Evolutionary conservation across 2,329 filamentous ascomycete species (phyloP).

Genomic region (Alternaria alternata): DNA sequence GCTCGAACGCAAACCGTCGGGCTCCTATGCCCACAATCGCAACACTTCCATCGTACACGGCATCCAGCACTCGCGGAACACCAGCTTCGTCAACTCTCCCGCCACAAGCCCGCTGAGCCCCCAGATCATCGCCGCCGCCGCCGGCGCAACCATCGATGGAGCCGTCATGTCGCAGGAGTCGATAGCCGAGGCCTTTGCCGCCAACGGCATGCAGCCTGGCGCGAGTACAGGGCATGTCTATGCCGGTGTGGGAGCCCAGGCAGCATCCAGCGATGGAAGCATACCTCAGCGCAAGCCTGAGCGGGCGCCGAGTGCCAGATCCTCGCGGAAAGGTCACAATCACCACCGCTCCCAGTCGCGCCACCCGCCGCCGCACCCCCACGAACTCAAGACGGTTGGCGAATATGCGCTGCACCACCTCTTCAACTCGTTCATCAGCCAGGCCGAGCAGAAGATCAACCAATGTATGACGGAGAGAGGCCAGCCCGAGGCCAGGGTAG

Average conservation of each 20-base stretch:
- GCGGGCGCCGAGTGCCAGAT: slow-evolving; percentile 63
- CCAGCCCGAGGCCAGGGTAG: slow-evolving; percentile 83
- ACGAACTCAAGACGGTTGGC: slow-evolving; percentile 89
- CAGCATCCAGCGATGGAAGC: slow-evolving; percentile 25
- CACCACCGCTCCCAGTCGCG: slow-evolving; percentile 75
- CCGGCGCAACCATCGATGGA: slow-evolving; percentile 49
- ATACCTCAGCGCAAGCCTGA: slow-evolving; percentile 50
- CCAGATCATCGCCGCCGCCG: slow-evolving; percentile 73
- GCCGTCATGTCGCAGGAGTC: slow-evolving; percentile 52
- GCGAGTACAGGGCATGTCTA: slow-evolving; percentile 23
- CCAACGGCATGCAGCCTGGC: slow-evolving; percentile 35
- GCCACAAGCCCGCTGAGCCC: slow-evolving; percentile 84
- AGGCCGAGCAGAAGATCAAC: slow-evolving; percentile 95
- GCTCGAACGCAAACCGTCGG: slow-evolving; percentile 60
- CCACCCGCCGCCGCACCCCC: slow-evolving; percentile 70
- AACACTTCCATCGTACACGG: slow-evolving; percentile 98
- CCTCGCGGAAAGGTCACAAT: slow-evolving; percentile 77
- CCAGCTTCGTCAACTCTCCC: slow-evolving; percentile 80
- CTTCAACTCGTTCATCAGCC: slow-evolving; percentile 95
- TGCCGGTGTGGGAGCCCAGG: slow-evolving; percentile 12
- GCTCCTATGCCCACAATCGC: slow-evolving; percentile 84
- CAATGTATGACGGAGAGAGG: slow-evolving; percentile 82
- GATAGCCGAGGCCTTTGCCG: slow-evolving; percentile 47
- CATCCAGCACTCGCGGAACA: slow-evolving; percentile 89
- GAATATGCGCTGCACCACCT: slow-evolving; percentile 97